A percentile compares a stretch with the other conserved stretches of the same genome.
Conservation (phyloP, 1,284 basidiomycete genomes). For the Boletus mariae region DNA sequence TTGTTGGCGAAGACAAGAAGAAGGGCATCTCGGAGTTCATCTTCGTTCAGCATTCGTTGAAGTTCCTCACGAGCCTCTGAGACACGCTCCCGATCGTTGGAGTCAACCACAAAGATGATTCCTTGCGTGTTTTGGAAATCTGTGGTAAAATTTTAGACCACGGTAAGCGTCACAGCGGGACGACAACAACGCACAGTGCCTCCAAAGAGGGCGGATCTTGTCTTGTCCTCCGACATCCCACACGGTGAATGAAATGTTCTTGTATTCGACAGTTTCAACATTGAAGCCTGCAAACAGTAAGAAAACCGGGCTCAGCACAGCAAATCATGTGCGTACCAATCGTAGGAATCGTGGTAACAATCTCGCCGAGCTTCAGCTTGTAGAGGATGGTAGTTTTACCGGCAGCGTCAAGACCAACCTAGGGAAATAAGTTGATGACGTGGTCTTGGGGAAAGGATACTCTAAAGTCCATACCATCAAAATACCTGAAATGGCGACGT, state of each 20-base stretch:
- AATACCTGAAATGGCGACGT: slow-evolving; percentile 52
- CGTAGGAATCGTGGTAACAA: slow-evolving; percentile 98
- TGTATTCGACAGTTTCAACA: slow-evolving; percentile 93
- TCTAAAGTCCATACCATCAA: slow-evolving; percentile 52
- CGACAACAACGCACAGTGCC: slow-evolving; percentile 78
- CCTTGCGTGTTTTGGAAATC: slow-evolving; percentile 99
- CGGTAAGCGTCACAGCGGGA: slow-evolving; percentile 20
- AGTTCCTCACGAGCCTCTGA: slow-evolving; percentile 99
- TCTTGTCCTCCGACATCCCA: slow-evolving; percentile 90
- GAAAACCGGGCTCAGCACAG: slow-evolving; percentile 10
- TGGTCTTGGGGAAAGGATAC: slow-evolving; percentile 11
- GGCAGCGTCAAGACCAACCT: slow-evolving; percentile 96
- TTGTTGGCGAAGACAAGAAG: slow-evolving; percentile 99
- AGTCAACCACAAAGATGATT: slow-evolving; percentile 99
- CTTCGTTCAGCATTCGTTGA: slow-evolving; percentile 99
- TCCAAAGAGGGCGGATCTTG: slow-evolving; percentile 92
- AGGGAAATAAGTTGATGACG: slow-evolving; percentile 7
- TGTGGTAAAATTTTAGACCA: slow-evolving; percentile 33
- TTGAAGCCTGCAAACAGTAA: slow-evolving; percentile 78
- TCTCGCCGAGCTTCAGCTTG: slow-evolving; percentile 98
- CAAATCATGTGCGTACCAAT: slow-evolving; percentile 68
- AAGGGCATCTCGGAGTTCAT: slow-evolving; percentile 97
- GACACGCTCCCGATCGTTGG: slow-evolving; percentile 99
- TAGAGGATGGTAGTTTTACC: slow-evolving; percentile 99
- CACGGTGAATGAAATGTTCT: slow-evolving; percentile 89